Evolutionary conservation across 164 flowering plant genomes (phyloP), one percentile per base, ranked within the genome.

Genomic region (Aristolochia californica): DNA sequence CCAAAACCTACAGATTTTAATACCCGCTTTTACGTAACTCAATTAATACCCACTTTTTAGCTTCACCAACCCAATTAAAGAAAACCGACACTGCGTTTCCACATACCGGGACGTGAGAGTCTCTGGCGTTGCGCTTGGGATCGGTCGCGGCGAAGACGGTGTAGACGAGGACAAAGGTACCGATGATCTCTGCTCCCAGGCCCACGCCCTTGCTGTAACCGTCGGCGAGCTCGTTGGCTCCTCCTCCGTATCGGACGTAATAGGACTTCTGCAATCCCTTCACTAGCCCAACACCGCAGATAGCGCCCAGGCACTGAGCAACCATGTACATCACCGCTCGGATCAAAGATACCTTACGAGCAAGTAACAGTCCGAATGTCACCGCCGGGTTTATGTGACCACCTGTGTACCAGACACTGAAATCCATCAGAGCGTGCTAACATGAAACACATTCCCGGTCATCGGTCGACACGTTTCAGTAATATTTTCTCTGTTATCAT

Each of bases 1-100:
- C 97, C 83, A 89, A 72, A 1, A 89, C 95, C 97, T 88, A 24
- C n/a, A n/a, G n/a, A n/a, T n/a, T n/a, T n/a, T n/a, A n/a, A n/a
- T n/a, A n/a, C n/a, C n/a, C n/a, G n/a, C n/a, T n/a, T n/a, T n/a
- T n/a, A n/a, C n/a, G n/a, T n/a, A n/a, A n/a, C n/a, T n/a, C n/a
- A n/a, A n/a, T n/a, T n/a, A 14, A 43, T 12, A 13, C 8, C 21
- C 45, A 56, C 5, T 23, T 23, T n/a, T 21, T 16, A n/a, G 2
- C 17, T 48, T 48, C 50, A n/a, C 15, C 5, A 7, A 45, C 49
- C 49, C 14, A 14, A 14, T 43, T 43, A 43, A 43, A 9, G 11
- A 43, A 43, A 43, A 8, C 45, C 15, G 9, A 43, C 9, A 43
- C 45, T 43, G 20, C 20, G 21, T 17, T 43, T 59, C 13, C 56